phyloP scores from a whole-genome alignment of 306 rosid genomes.

The Begonia masoniana region DNA sequence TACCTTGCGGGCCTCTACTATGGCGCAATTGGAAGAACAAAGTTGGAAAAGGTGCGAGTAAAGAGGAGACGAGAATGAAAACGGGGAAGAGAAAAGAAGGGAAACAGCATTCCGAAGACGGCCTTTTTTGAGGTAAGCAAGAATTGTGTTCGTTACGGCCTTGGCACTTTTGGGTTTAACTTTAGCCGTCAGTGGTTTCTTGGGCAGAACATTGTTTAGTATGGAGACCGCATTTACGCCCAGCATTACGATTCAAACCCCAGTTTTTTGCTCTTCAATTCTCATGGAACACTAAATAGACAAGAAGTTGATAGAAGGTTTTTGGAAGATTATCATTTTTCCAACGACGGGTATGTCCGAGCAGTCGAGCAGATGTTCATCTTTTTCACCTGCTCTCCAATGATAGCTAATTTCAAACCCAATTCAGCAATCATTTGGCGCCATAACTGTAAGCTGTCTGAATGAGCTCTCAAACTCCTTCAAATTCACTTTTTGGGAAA shows the following conservation, averaged over 20 bases:
- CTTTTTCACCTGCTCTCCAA: no score
- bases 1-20: slow-evolving; percentile 41
- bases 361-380: no score
- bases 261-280: no score
- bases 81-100: slow-evolving; percentile 28
- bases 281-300: no score
- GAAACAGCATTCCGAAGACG: slow-evolving; percentile 37
- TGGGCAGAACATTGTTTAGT: slow-evolving; percentile 23
- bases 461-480: no score
- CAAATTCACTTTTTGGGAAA: no score
- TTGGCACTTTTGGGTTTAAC: slow-evolving; percentile 11
- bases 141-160: slow-evolving; percentile 16
- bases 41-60: slow-evolving; percentile 49
- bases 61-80: slow-evolving; percentile 29
- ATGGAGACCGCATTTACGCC: slow-evolving; percentile 22
- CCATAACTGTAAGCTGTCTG: no score
- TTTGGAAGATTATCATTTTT: no score
- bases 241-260: slow-evolving; percentile 3
- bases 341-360: no score
- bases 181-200: slow-evolving; percentile 11
- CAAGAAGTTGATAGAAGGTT: no score
- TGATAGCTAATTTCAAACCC: no score
- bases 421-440: no score
- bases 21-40: slow-evolving; percentile 29
- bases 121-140: slow-evolving; percentile 19